A percentile compares a stretch with the other conserved stretches of the same genome.
These are phyloP conservation scores for Dendrobium officinale DNA, from an alignment of 106 monocot genomes.

Conservation along the genomic window DNA sequence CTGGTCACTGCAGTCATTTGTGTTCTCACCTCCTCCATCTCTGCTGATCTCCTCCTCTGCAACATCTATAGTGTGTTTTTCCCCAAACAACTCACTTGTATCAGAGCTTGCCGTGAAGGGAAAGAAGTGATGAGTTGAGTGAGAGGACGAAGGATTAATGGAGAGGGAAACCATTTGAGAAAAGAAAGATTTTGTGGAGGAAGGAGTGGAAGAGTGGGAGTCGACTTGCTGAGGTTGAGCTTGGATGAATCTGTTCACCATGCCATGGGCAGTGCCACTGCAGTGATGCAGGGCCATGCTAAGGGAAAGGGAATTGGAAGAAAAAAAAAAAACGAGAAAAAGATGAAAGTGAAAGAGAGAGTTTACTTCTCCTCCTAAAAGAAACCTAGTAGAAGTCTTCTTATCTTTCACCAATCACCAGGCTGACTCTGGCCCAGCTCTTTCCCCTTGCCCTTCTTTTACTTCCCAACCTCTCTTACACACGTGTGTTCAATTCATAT, in stretches of 20 bases:
- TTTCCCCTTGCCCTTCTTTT: not conserved
- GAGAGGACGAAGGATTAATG: not conserved
- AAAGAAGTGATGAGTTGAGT: not conserved
- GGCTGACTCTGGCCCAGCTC: slow-evolving; percentile 5
- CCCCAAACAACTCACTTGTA: not conserved
- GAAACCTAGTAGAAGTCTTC: slow-evolving; percentile 1
- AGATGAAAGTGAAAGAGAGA: not conserved
- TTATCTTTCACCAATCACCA: slow-evolving; percentile 3
- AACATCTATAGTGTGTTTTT: not conserved
- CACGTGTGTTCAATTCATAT: not conserved
- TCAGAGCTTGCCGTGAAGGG: not conserved
- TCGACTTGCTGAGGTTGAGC: not conserved
- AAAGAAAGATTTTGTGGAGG: slow-evolving; percentile 1
- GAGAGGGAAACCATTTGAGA: slow-evolving; percentile 10
- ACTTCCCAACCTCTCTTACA: not conserved
- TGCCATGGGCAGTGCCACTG: not conserved
- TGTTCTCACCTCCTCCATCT: slow-evolving; percentile 6
- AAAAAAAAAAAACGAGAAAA: too few species aligned
- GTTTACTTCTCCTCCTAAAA: not conserved
- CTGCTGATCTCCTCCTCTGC: slow-evolving; percentile 4
- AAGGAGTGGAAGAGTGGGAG: not conserved
- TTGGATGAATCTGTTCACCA: not conserved
- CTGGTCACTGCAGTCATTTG: not conserved
- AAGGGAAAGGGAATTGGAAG: not conserved
- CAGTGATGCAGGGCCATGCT: slow-evolving; percentile 4